Evolutionary conservation across 441 rosid genomes (phyloP), one percentile per base, ranked within the genome.

Genomic region (Populus hybrid): DNA sequence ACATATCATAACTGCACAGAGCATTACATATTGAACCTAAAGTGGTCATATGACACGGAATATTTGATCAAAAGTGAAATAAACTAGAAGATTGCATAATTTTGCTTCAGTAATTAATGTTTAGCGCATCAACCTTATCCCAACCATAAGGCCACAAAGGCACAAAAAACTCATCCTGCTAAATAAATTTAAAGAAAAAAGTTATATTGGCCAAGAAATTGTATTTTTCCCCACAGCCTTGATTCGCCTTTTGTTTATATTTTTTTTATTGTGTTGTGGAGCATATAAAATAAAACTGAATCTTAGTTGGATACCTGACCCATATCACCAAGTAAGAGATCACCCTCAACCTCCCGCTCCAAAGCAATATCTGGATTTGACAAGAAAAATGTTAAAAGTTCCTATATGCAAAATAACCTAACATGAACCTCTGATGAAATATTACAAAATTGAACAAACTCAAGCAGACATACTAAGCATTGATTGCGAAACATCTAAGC

Each of bases 291-390:
- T 18, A 57, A 38, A 77, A 70, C 30, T 28, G 59, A 57, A 21
- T 8, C 36, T 65, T 9, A 12, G 10, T 77, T n/a, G 30, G 1
- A 72, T 73, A 95, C 97, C 97, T 93, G 98, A 26, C 99, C 99
- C 99, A 93, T 92, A 85, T 95, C 99, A 40, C 91, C 90, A 74
- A 94, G 97, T 81, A 95, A 80, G 40, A 95, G 91, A 89, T 95
- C 99, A 24, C 98, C 97, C 67, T 94, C 94, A 68, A 86, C 94
- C 82, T 95, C 97, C 26, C 94, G 87, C 81, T 95, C 97, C 88
- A 90, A 77, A 53, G 97, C 95, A 80, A 93, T 83, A 78, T 90
- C 97, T 94, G 85, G 38, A 80, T 75, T 59, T 72, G 23, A 32
- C 26, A 40, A 36, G 59, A 77, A 67, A 10, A 24, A 28, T 30